Evolutionary conservation across 805 yeast genomes (phyloP).

Genomic region (Candida patagonica): DNA sequence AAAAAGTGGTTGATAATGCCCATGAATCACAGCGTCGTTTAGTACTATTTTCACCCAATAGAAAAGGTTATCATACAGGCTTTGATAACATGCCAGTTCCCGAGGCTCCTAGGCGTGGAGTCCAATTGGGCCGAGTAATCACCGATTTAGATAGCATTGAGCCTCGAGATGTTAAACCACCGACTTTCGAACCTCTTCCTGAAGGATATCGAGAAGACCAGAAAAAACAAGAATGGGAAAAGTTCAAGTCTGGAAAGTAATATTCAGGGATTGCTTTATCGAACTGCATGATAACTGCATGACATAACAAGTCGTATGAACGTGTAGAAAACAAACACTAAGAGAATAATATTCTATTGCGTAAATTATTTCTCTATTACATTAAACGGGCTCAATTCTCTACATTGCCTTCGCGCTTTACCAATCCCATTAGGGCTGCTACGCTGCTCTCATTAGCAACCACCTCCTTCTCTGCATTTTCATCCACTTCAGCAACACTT

Average conservation of each 20-base stretch:
- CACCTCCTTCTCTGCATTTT: slow-evolving; percentile 25
- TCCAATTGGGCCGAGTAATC: slow-evolving; percentile 17
- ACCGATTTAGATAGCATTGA: slow-evolving; percentile 16
- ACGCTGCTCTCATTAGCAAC: slow-evolving; percentile 29
- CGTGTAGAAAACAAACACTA: no score
- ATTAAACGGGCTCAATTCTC: no score
- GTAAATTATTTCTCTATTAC: no score
- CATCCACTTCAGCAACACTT: slow-evolving; percentile 31
- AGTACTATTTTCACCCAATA: slow-evolving; percentile 2
- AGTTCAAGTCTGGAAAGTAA: slow-evolving; percentile 1
- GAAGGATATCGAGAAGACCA: slow-evolving; percentile 2
- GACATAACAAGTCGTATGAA: no score
- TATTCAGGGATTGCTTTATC: no score
- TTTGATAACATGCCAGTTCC: slow-evolving; percentile 22
- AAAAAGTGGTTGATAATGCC: slow-evolving; percentile 1
- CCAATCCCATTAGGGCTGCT: slow-evolving; percentile 24
- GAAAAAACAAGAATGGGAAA: slow-evolving; percentile 1
- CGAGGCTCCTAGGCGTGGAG: slow-evolving; percentile 20
- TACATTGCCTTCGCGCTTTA: neutral
- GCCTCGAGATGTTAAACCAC: slow-evolving; percentile 17
- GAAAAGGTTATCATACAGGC: neutral
- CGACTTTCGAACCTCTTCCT: slow-evolving; percentile 1
- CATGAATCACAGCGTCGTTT: slow-evolving; percentile 3
- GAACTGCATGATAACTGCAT: no score
- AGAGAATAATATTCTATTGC: no score